Percentiles rank a stretch among this genome's conserved stretches.
phyloP scores from a whole-genome alignment of 192 early-diverging fungal genomes.

The Coemansia sp. region DNA sequence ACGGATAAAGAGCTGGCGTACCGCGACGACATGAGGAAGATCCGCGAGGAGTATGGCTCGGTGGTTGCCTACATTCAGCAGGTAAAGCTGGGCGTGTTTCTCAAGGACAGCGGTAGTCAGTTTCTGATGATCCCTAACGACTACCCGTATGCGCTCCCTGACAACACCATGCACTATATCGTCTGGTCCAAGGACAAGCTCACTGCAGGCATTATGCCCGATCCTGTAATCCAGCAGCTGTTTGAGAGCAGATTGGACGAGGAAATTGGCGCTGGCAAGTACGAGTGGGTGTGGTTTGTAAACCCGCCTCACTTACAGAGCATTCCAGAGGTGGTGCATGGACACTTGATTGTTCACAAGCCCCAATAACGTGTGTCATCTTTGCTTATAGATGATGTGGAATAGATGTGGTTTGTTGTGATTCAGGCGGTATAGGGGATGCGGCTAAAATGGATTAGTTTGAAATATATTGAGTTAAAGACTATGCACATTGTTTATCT shows the following conservation, averaged over 20 bases:
- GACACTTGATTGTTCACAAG: conserved; percentile 33
- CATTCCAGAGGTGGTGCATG: conserved; percentile 42
- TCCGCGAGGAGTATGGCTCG: conserved; percentile 30
- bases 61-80: conserved; percentile 20
- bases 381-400: too few species aligned
- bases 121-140: conserved; percentile 46
- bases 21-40: conserved; percentile 20
- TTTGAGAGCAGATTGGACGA: conserved; percentile 19
- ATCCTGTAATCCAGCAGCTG: conserved; percentile 7
- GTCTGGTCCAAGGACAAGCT: conserved; percentile 46
- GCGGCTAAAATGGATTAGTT: too few species aligned
- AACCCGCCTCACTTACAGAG: conserved; percentile 50
- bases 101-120: conserved; percentile 12
- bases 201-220: conserved; percentile 18
- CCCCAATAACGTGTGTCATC: too few species aligned
- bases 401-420: too few species aligned
- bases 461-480: too few species aligned
- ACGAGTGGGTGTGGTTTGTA: conserved; percentile 50
- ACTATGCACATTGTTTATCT: too few species aligned
- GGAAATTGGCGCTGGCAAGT: conserved; percentile 14
- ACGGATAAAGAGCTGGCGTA: conserved; percentile 22
- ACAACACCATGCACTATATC: conserved; percentile 26
- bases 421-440: too few species aligned
- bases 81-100: conserved; percentile 37
- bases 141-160: conserved; percentile 46